Conservation (phyloP, 2,329 filamentous ascomycete species). For the Delphinella strobiligena region DNA sequence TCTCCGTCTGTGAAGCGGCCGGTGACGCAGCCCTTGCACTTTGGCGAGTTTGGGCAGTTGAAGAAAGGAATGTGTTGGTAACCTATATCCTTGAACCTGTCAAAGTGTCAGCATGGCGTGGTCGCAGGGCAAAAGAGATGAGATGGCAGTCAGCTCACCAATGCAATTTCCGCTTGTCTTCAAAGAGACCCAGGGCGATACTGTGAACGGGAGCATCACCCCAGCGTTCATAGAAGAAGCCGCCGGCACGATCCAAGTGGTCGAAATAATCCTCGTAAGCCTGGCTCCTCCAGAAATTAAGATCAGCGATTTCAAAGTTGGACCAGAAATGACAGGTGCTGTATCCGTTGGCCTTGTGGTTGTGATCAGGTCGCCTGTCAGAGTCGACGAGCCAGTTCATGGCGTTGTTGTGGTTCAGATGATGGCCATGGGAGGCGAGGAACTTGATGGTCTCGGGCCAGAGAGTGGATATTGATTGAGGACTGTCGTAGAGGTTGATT, state of each 20-base stretch:
- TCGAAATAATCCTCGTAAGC: constrained; percentile 93
- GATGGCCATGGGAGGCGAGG: constrained; percentile 59
- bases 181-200: constrained; percentile 83
- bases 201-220: constrained; percentile 95
- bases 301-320: constrained; percentile 93
- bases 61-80: constrained; percentile 98
- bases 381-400: constrained; percentile 78
- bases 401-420: constrained; percentile 73
- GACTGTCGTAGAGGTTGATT: constrained; percentile 90
- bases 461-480: constrained; percentile 70
- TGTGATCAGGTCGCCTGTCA: constrained; percentile 64
- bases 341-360: constrained; percentile 75
- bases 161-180: constrained; percentile 81
- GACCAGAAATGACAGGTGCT: constrained; percentile 99
- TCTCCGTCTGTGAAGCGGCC: constrained; percentile 86
- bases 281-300: constrained; percentile 84
- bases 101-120: constrained; percentile 6
- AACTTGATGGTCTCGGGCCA: constrained; percentile 97
- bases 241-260: constrained; percentile 83
- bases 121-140: neutral
- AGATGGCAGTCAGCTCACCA: constrained; percentile 51
- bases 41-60: constrained; percentile 94
- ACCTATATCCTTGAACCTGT: constrained; percentile 95
- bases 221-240: constrained; percentile 98
- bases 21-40: constrained; percentile 77